phyloP scores from a whole-genome alignment of 805 yeast species.

The Metschnikowia proteae region DNA sequence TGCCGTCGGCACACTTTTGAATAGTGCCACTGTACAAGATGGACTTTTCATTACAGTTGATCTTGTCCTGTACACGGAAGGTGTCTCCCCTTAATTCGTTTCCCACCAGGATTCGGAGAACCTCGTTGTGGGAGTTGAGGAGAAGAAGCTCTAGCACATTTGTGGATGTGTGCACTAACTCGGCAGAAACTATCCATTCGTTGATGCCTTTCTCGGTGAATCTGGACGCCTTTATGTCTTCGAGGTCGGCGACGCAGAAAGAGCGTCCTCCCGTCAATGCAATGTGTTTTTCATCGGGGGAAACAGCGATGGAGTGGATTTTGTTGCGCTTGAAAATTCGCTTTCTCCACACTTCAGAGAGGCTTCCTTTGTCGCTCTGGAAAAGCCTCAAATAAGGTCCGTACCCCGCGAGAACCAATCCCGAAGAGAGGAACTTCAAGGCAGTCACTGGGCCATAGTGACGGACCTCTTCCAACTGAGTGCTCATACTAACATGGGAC shows the following conservation, averaged over 20 bases:
- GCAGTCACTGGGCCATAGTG: conserved; percentile 74
- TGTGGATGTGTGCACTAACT: conserved; percentile 36
- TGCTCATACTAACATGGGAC: too few species aligned
- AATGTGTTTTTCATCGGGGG: conserved; percentile 26
- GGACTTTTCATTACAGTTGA: conserved; percentile 64
- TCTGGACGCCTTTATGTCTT: conserved; percentile 3
- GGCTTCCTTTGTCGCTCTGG: conserved; percentile 21
- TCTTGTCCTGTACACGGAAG: conserved; percentile 25
- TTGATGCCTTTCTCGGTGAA: conserved; percentile 49
- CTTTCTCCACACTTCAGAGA: conserved; percentile 30
- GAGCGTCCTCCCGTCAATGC: conserved; percentile 72
- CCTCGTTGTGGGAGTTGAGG: conserved; percentile 77
- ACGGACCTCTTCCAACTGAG: conserved; percentile 14
- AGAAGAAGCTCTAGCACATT: conserved; percentile 36
- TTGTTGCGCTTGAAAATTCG: conserved; percentile 67
- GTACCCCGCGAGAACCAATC: conserved; percentile 53
- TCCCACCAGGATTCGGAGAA: conserved; percentile 29
- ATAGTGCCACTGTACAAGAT: conserved; percentile 86
- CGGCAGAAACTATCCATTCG: conserved; percentile 78
- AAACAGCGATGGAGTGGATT: conserved; percentile 68
- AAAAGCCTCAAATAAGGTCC: conserved; percentile 66
- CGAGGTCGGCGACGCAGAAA: conserved; percentile 38
- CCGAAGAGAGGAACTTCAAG: conserved; percentile 39
- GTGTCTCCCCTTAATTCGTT: neutral
- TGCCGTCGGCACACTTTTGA: conserved; percentile 37